phyloP scores from a whole-genome alignment of 2,329 filamentous ascomycete genomes.

The Aspergillus cejpii region DNA sequence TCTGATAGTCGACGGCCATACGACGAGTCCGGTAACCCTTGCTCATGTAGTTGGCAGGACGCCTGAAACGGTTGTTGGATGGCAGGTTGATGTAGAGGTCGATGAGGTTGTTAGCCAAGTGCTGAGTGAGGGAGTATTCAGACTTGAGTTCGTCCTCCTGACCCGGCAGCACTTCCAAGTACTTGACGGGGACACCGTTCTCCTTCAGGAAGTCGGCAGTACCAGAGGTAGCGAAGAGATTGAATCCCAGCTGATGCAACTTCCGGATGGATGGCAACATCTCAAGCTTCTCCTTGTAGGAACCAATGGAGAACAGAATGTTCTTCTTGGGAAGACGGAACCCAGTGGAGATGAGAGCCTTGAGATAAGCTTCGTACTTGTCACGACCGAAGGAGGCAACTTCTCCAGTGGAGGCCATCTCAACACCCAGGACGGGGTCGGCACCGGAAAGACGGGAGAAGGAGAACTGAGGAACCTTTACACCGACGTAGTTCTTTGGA shows the following conservation, averaged over 20 bases:
- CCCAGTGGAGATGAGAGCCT: constrained; percentile 88
- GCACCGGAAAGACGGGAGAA: constrained; percentile 95
- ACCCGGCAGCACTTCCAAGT: constrained; percentile 76
- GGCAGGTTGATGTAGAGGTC: constrained; percentile 98
- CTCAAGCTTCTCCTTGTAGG: constrained; percentile 96
- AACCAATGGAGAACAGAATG: constrained; percentile 88
- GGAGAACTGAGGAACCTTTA: constrained; percentile 98
- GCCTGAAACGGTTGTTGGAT: constrained; percentile 95
- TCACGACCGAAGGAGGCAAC: constrained; percentile 93
- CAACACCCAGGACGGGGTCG: constrained; percentile 91
- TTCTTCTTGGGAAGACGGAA: constrained; percentile 96
- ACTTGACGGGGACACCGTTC: constrained; percentile 86
- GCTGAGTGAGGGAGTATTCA: constrained; percentile 94
- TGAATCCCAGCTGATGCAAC: constrained; percentile 85
- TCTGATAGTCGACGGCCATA: constrained; percentile 98
- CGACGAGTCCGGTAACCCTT: constrained; percentile 93
- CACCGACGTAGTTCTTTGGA: constrained; percentile 76
- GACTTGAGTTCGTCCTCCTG: constrained; percentile 79
- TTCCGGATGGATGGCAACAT: constrained; percentile 90
- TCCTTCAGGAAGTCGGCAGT: constrained; percentile 95
- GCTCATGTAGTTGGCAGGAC: constrained; percentile 97
- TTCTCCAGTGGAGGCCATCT: constrained; percentile 98
- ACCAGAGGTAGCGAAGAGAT: constrained; percentile 90
- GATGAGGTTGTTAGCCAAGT: constrained; percentile 95
- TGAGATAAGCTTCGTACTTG: constrained; percentile 97